These are phyloP conservation scores for Trichoderma sp. DNA, from an alignment of 2,329 filamentous ascomycete genomes.

Conservation along the genomic window DNA sequence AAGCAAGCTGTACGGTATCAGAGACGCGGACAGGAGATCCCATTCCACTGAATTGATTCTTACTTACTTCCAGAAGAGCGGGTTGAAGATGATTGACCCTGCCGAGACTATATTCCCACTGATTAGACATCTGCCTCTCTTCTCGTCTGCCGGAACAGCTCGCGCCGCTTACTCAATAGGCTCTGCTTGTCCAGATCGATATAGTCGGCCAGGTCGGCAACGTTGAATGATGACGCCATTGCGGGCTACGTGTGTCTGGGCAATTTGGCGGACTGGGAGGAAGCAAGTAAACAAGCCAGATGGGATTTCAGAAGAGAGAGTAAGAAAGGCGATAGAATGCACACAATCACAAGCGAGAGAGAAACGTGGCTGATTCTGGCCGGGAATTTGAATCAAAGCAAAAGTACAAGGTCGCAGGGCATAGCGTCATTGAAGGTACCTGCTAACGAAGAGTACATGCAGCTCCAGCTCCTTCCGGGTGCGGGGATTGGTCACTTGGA, in stretches of 20 bases:
- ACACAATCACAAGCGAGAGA: not conserved
- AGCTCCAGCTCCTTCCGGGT: not conserved
- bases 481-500: conserved; percentile 19
- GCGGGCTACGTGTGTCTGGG: not conserved
- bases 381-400: not conserved
- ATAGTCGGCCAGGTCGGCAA: conserved; percentile 54
- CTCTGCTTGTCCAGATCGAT: conserved; percentile 67
- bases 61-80: conserved; percentile 97
- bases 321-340: not conserved
- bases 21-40: not conserved
- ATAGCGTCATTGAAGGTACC: conserved; percentile 17
- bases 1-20: conserved; percentile 29
- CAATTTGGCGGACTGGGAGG: not conserved
- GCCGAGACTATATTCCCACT: conserved; percentile 64
- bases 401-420: no score
- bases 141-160: not conserved
- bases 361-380: conserved; percentile 12
- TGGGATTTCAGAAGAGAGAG: not conserved
- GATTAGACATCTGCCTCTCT: conserved; percentile 12
- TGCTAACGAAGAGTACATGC: not conserved
- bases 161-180: conserved; percentile 56
- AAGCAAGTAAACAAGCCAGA: not conserved
- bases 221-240: conserved; percentile 36
- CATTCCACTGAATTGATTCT: conserved; percentile 26
- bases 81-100: conserved; percentile 85